A percentile compares a stretch with the other conserved stretches of the same genome.
Evolutionary conservation across 2,329 filamentous ascomycete species (phyloP).

Genomic region (Sarocladium oryzae): DNA sequence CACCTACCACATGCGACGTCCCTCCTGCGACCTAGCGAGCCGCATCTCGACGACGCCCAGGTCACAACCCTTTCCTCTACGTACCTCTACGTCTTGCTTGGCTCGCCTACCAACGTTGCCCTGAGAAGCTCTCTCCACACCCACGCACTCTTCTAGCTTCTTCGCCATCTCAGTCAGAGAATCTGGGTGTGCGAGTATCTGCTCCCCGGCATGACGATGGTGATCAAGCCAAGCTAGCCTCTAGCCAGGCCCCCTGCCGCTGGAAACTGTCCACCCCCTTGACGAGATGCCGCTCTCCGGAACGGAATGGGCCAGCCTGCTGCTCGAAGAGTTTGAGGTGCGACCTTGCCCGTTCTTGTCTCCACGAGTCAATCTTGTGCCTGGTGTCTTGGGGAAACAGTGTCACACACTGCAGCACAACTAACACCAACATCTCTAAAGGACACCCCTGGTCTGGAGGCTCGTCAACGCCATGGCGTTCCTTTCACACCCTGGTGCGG

Average conservation of each 20-base stretch:
- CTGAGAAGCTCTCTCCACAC: neutral
- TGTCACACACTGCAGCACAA: neutral
- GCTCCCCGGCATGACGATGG: constrained; percentile 4
- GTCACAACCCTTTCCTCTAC: constrained; percentile 1
- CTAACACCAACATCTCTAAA: neutral
- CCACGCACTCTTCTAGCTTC: neutral
- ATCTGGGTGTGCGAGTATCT: no score
- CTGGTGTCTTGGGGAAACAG: neutral
- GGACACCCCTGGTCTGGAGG: neutral
- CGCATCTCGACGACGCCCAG: constrained; percentile 7
- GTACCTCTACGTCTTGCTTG: neutral
- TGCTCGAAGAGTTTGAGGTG: constrained; percentile 6
- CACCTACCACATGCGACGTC: constrained; percentile 3
- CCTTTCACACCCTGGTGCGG: neutral
- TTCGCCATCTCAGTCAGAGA: constrained; percentile 5
- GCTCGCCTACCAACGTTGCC: neutral
- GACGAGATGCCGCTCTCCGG: neutral
- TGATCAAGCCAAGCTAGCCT: no score
- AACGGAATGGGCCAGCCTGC: constrained; percentile 4
- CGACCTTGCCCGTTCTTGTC: neutral
- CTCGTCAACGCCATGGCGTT: constrained; percentile 3
- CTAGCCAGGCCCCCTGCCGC: no score
- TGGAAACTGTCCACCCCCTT: constrained; percentile 5
- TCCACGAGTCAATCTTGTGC: neutral
- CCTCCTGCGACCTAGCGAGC: constrained; percentile 6